Conservation (phyloP, 805 yeast genomes). For the Alloascoidea africana region DNA sequence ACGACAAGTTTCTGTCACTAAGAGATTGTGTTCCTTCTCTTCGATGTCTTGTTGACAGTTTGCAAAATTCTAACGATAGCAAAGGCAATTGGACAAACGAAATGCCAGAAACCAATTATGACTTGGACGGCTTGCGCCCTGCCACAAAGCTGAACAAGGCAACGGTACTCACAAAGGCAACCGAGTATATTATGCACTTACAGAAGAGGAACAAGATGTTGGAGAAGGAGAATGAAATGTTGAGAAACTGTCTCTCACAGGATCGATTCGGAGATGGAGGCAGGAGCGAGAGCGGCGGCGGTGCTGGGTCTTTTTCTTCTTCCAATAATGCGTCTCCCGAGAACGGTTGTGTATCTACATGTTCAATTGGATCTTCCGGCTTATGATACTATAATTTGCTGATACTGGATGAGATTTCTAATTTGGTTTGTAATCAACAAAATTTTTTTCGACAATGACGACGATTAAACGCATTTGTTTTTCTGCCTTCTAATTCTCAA, state of each 20-base stretch:
- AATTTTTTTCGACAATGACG: too few species aligned
- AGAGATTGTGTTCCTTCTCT: conserved; percentile 70
- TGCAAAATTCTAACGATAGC: conserved; percentile 16
- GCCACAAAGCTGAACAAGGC: conserved; percentile 69
- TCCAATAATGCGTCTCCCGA: too few species aligned
- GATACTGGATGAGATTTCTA: too few species aligned
- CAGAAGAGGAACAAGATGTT: conserved; percentile 42
- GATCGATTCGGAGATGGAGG: neutral
- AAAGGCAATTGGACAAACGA: neutral
- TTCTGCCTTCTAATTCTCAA: too few species aligned
- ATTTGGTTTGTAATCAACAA: too few species aligned
- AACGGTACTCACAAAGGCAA: conserved; percentile 59
- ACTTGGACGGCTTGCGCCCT: conserved; percentile 62
- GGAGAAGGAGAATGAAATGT: conserved; percentile 34
- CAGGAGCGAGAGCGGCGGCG: neutral
- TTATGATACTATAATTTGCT: too few species aligned
- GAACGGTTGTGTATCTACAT: neutral
- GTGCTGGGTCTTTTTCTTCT: conserved; percentile 1
- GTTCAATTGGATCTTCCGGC: conserved; percentile 1
- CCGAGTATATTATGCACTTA: conserved; percentile 64
- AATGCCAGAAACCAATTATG: conserved; percentile 10
- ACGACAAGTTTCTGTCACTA: conserved; percentile 50
- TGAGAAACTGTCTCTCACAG: conserved; percentile 17
- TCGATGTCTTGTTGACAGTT: conserved; percentile 36
- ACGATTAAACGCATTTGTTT: too few species aligned